Evolutionary conservation across 805 yeast species (phyloP), one percentile per base, ranked within the genome.

Genomic region (Yarrowia porcina): DNA sequence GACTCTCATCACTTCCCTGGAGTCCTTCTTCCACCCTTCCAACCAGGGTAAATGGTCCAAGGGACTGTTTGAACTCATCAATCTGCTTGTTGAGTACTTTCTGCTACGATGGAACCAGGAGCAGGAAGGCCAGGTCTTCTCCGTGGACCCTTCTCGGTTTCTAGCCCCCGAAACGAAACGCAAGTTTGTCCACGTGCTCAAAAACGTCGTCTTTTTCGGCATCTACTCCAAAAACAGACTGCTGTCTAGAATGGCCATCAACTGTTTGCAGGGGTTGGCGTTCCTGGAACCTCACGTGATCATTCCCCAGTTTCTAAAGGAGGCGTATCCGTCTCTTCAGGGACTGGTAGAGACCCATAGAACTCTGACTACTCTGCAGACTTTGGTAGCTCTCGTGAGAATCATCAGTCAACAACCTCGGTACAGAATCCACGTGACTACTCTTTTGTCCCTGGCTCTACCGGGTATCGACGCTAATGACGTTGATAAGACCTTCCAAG

Each of bases 381-480:
- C 86, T 38, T 77, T 91, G 50, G 83, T 86, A 2, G 84, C 83
- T 23, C 73, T 89, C 21, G 81, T 87, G 1, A 79, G 96, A 62
- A 85, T 81, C 65, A 83, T 94, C 79, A 85, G 88, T 0, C 71
- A 76, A 7, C 78, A 82, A 1, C 87, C 87, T 1, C 73, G 84
- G 1, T 90, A 82, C 70, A 77, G 97, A 45, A 84, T 89, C 12
- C 99, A 94, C 69, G 76, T 90, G 12, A 83, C 96, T 0, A 82
- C 96, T 61, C 76, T 94, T 15, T 71, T 92, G 39, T 82, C 85
- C 27, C 79, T 90, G 72, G 76, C 86, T 1, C 72, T 91, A 8
- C 89, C 91, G 0, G 97, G 94, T 30, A 84, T 94, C 28, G 98
- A 94, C 71, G 83, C 92, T 0, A 94, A 92, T 71, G 99, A 94